Evolutionary conservation across 2,329 filamentous ascomycete genomes (phyloP), one percentile per base, ranked within the genome.

Genomic region (Grosmannia serpens): DNA sequence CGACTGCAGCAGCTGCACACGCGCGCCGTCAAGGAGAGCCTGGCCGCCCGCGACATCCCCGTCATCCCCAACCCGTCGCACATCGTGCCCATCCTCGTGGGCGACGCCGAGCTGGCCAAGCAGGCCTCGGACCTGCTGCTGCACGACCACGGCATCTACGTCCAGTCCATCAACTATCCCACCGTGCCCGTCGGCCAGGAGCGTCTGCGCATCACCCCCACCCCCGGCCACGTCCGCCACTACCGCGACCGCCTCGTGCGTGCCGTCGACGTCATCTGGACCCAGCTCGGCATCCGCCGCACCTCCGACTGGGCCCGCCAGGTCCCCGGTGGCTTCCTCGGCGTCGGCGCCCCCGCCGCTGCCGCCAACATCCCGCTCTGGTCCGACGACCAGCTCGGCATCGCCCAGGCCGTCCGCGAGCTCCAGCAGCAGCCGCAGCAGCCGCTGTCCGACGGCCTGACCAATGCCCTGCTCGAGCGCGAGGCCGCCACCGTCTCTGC

Each of bases 161-260:
- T 99, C 29, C 94, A 99, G 75, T 91, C 90, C 58, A 97, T 99
- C 81, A 99, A 99, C 77, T 97, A 97, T 74, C 94, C 94, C 2
- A 99, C 94, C 56, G 94, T 99, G 3, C 94, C 94, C 2, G 90
- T 95, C 8, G 94, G 94, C n/a, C 91, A 99, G 77, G 94, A 99
- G 74, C 86, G 94, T 60, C 86, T 99, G 59, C 88, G 94, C 64
- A 90, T 99, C 71, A 99, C 94, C 1, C 94, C 94, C 0, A 99
- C 94, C 1, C 94, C 94, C 0, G 94, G 94, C 50, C 94, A 99
- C 71, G 84, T 83, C 58, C 87, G 87, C 73, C 83, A 89, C 65
- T 90, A 88, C 74, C 89, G 91, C 62, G 87, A 95, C 64, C 84
- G 95, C 67, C 85, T 99, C 5, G 85, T 96, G 31, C 74, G 84